Conservation (phyloP, 2,329 filamentous ascomycete species). For the Didymella pomorum region DNA sequence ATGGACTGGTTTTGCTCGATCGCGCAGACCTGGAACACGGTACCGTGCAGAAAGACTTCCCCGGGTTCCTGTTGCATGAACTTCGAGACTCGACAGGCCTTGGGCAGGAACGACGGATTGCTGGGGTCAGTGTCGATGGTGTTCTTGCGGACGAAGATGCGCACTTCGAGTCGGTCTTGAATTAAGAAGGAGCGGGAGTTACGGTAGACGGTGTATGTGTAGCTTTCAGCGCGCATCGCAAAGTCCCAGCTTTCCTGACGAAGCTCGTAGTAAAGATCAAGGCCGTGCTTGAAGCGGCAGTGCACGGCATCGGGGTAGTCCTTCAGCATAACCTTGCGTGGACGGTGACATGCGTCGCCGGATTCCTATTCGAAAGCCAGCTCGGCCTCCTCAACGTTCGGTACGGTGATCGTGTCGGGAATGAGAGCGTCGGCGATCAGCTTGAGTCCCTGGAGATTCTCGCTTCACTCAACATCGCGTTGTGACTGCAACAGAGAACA, state of each 20-base stretch:
- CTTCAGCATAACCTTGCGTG: neutral
- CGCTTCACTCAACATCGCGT: neutral
- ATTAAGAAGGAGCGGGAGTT: neutral
- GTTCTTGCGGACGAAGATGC: neutral
- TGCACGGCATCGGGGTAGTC: neutral
- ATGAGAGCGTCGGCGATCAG: neutral
- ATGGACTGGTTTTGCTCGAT: neutral
- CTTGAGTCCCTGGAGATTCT: neutral
- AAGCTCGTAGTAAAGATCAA: neutral
- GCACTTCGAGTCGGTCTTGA: neutral
- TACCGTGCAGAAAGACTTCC: neutral
- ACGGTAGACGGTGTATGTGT: neutral
- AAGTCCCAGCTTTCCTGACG: neutral
- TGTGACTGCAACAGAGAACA: neutral
- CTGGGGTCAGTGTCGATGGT: neutral
- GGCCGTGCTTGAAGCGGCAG: neutral
- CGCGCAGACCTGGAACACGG: neutral
- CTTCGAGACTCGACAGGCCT: neutral
- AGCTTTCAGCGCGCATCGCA: neutral
- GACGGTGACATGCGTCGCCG: neutral
- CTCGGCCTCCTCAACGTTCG: neutral
- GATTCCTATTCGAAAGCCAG: neutral
- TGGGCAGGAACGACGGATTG: neutral
- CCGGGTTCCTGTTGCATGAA: neutral
- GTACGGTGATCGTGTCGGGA: neutral